Conservation (phyloP, 768 basidiomycete genomes). For the Cyclocybe aegerita region DNA sequence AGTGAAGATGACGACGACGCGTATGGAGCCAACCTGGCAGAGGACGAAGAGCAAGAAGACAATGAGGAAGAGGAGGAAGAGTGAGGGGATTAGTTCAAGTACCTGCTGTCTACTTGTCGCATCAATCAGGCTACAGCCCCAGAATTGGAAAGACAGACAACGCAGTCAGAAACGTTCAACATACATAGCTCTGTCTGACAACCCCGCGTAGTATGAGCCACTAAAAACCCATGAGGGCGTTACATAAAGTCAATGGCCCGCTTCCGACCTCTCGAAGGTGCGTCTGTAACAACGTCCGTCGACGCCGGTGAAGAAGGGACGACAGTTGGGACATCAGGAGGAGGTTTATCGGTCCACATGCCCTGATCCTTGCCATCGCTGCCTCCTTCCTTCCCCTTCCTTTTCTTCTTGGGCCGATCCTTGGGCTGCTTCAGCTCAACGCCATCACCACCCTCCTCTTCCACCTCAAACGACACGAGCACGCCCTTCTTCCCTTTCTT, state of each 20-base stretch:
- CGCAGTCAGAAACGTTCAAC: neutral
- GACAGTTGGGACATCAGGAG: constrained; percentile 33
- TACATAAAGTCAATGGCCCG: constrained; percentile 79
- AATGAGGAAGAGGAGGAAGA: constrained; percentile 28
- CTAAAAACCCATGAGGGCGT: neutral
- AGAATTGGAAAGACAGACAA: neutral
- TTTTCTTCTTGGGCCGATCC: constrained; percentile 44
- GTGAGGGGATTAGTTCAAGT: constrained; percentile 24
- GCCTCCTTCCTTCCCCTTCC: constrained; percentile 37
- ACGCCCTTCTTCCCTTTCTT: constrained; percentile 43
- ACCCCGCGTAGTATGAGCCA: no score
- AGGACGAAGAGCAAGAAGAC: constrained; percentile 18
- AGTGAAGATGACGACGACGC: constrained; percentile 27
- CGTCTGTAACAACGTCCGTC: constrained; percentile 14
- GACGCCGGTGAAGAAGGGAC: constrained; percentile 19
- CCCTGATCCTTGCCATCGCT: constrained; percentile 43
- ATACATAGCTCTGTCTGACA: no score
- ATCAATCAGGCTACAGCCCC: neutral
- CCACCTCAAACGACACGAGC: constrained; percentile 77
- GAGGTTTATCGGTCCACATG: constrained; percentile 72
- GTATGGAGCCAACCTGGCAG: constrained; percentile 21
- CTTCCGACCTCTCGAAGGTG: constrained; percentile 50
- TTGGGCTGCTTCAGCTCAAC: constrained; percentile 31
- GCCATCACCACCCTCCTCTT: constrained; percentile 54
- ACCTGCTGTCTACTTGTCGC: no score